Evolutionary conservation across 495 filamentous ascomycete genomes (phyloP), one percentile per base, ranked within the genome.

Genomic region (Tuber melanosporum): DNA sequence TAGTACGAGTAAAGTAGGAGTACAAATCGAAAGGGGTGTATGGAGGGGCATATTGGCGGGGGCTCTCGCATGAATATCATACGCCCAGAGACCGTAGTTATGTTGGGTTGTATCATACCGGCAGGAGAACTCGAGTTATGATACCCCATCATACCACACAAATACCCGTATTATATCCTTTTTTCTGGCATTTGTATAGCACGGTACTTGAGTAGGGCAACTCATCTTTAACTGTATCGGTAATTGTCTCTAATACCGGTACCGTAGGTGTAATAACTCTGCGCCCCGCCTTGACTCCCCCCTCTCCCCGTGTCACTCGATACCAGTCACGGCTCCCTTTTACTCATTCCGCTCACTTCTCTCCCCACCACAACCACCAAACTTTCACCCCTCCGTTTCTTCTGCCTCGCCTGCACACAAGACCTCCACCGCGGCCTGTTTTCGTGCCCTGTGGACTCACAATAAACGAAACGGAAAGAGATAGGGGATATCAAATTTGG

Each of bases 251-350:
- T n/a, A 26, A 17, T 66, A 36, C 32, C 57, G 26, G 32, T 14
- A 9, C 32, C 14, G 26, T 66, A 66, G 57, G 26, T 66, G 26
- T 79, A 72, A 39, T 69, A 70, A 80, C 78, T 80, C 78, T 75
- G 73, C 78, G 62, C 78, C 77, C 78, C 78, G 73, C 78, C 78
- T 80, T 76, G 57, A 79, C 45, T 73, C 66, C 78, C 78, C 78
- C 78, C 78, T 76, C 77, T 70, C 71, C 5, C 26, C 3, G 14
- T 66, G 57, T 66, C 57, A 66, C 57, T 66, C 26, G 57, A 66
- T 66, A 19, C 57, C 57, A 66, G 52, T 66, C 26, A 66, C 57
- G 12, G 17, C 26, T 71, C 36, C 69, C 36, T 20, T 73, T 76
- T 49, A 74, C 76, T 75, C 77, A 75, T 80, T 76, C 66, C 57